Base-by-base conservation (phyloP, 768 basidiomycete genomes). In the Russula abietina region DNA sequence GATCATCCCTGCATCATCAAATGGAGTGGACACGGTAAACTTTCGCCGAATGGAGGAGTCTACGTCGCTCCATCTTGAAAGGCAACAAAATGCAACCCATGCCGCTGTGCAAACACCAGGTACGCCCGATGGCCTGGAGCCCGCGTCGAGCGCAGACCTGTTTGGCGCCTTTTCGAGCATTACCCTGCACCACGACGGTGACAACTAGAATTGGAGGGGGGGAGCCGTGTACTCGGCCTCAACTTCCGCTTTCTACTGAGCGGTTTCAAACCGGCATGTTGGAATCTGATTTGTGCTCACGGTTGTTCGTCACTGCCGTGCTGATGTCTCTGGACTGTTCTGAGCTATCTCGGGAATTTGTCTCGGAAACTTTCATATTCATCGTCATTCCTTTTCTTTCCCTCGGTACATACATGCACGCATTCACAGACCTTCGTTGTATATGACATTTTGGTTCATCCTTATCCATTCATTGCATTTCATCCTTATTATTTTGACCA, bases 1-100 rank as follows among this genome's bases (percentile, higher is more conserved):
- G 92, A 96, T 95, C 68, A 79, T 92, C 30, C 93, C 92, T 51
- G 79, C 84, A 50, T 78, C 81, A 63, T 88, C 88, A 46, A 91
- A 88, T 66, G 92, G 87, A 53, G 75, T 81, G 63, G 93, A 95
- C 71, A 87, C 89, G 22, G 84, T 85, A 74, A 94, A 97, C 76
- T 96, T 93, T 79, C 91, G 95, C 52, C 81, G 88, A 60, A 75
- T 97, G 72, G 88, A 92, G 68, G 96, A 98, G 75, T 94, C 91
- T 46, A 84, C 86, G 62, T 94, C 91, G 65, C 80, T 98, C 70
- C 93, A 97, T 73, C 82, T 96, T 68, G 94, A 94, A 74, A 62
- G 61, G 57, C 71, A 75, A 66, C 65, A 69, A 56, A 61, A 52
- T 43, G 17, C 63, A 3, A 74, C 77, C 63, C 71, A 71, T 55